Conservation (phyloP, 2,329 filamentous ascomycete genomes). For the Fusarium annulatum region DNA sequence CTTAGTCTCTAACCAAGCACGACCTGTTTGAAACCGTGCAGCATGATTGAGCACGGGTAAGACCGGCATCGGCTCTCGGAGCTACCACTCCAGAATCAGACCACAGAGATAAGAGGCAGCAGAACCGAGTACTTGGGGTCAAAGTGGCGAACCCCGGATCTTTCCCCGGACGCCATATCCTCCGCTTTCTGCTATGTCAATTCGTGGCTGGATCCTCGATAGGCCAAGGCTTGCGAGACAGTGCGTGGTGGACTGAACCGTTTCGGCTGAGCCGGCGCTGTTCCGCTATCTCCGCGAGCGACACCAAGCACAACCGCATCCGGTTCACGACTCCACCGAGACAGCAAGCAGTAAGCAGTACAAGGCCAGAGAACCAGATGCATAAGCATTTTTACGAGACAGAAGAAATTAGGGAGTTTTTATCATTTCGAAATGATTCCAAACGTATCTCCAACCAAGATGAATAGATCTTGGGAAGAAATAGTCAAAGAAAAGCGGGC, state of each 20-base stretch:
- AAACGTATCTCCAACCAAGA: accelerated
- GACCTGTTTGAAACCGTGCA: no score
- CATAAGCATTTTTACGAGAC: no score
- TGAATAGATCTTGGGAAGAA: background rate
- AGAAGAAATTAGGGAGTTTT: no score
- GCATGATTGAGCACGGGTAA: background rate
- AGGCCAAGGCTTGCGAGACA: no score
- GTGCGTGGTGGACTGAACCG: background rate
- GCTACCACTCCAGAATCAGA: background rate
- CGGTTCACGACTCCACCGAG: no score
- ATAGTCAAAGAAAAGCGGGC: background rate
- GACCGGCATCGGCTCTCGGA: background rate
- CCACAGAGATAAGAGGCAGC: background rate
- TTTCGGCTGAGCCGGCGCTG: background rate
- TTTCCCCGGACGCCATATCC: background rate
- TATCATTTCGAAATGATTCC: no score
- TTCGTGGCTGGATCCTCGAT: background rate
- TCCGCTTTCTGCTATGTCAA: background rate
- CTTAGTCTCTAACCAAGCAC: no score
- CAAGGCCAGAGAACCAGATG: no score
- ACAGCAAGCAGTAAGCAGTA: no score
- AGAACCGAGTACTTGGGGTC: background rate
- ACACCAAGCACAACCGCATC: background rate
- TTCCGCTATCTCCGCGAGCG: background rate
- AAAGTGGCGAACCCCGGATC: background rate